phyloP scores from a whole-genome alignment of 139 green algal species.

The Closterium sp. region DNA sequence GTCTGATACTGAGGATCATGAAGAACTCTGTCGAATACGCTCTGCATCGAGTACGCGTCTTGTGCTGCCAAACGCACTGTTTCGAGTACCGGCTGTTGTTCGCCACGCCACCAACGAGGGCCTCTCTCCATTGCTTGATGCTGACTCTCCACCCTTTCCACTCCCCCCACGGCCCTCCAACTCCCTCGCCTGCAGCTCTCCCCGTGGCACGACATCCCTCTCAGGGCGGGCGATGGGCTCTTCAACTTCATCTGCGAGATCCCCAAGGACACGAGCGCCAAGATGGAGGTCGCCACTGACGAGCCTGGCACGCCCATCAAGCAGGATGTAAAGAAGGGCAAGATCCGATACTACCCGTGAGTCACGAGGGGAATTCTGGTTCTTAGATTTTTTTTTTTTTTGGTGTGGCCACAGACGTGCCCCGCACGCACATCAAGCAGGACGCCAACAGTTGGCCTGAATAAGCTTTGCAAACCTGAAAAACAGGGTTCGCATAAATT shows the following conservation, averaged over 20 bases:
- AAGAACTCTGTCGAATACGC: background rate
- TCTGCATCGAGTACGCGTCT: background rate
- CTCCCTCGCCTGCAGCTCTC: conserved; percentile 58
- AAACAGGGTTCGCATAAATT: too few species aligned
- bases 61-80: background rate
- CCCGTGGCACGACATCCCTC: conserved; percentile 96
- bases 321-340: conserved; percentile 99
- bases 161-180: too few species aligned
- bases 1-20: background rate
- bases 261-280: conserved; percentile 89
- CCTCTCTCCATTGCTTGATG: background rate
- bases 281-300: conserved; percentile 98
- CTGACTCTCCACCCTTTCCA: background rate
- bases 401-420: conserved; percentile 93
- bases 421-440: conserved; percentile 96
- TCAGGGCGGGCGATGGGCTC: conserved; percentile 78
- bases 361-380: background rate
- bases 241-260: conserved; percentile 99
- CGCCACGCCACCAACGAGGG: background rate
- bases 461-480: too few species aligned
- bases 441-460: conserved; percentile 75
- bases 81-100: background rate
- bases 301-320: conserved; percentile 96
- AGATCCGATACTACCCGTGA: conserved; percentile 96
- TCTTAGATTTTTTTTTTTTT: too few species aligned